Base-by-base conservation (phyloP, 164 flowering plant species). In the Hamamelis virginiana region DNA sequence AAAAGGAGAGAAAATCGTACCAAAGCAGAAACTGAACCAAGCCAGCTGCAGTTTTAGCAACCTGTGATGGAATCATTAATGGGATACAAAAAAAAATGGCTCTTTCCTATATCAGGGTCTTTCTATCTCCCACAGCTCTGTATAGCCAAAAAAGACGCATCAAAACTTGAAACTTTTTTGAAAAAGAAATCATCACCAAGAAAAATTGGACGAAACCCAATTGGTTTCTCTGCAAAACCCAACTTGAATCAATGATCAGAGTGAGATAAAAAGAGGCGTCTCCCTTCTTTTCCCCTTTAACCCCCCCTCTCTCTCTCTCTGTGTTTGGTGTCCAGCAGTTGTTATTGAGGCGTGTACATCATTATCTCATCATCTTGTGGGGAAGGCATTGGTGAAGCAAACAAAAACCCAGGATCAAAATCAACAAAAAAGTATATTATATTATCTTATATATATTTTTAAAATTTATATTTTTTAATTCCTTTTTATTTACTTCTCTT, bases 361-460 rank as follows among this genome's bases (percentile, higher is more conserved):
- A 89, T 89, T 89, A 83, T 83, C 94, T 87, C 91, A 89, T 89
- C 89, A 87, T 87, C 87, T 57, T 26, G 69, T 71, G 77, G 77
- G 76, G 75, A 56, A 66, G 56, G 50, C 69, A 51, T 64, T 73
- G 57, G 66, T 67, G 47, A 78, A 75, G 60, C 63, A 60, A 80
- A 73, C 64, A 76, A 72, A n/a, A 75, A 48, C 28, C 59, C 67
- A 71, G 69, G 28, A 60, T 52, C 53, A 43, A 69, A 59, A 53
- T 33, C 43, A 59, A 33, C 50, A 13, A 25, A 26, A 21, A 38
- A 64, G 64, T 33, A 26, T 9, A 26, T 21, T 57, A 15, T 22
- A 21, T 19, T 13, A 57, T 2, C n/a, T 66, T 45, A 4, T 57
- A 6, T 33, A 6, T 33, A 33, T 33, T 43, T 38, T 38, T 23